Percentiles rank a stretch among this genome's conserved stretches.
phyloP scores from a whole-genome alignment of 2,329 filamentous ascomycete species.

The Fusarium sacchari region DNA sequence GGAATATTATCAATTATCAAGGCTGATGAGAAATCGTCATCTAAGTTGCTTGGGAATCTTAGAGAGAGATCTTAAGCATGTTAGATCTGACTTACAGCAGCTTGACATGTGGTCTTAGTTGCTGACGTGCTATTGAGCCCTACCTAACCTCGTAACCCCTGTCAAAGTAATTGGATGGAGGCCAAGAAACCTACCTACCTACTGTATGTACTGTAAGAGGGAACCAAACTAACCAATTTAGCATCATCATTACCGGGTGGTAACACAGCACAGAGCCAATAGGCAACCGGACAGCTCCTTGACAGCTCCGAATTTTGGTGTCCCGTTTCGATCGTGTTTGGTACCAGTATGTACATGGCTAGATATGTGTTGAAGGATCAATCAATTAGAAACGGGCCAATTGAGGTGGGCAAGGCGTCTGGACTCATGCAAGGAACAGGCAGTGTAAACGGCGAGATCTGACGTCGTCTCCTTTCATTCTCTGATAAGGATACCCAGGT shows the following conservation, averaged over 20 bases:
- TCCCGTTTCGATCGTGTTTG: not conserved
- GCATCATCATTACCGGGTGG: conserved; percentile 24
- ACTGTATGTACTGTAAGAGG: not conserved
- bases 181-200: not conserved
- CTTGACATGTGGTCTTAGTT: conserved; percentile 20
- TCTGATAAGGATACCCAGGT: not conserved
- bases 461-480: not conserved
- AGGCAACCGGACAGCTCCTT: not conserved
- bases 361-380: not conserved
- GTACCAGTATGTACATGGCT: not conserved
- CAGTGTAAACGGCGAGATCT: not conserved
- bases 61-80: not conserved
- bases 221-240: conserved; percentile 1
- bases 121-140: conserved; percentile 25
- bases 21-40: not conserved
- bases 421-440: conserved; percentile 1
- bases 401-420: not conserved
- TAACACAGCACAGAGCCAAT: conserved; percentile 15
- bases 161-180: not conserved
- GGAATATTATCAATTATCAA: not conserved
- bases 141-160: not conserved
- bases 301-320: not conserved
- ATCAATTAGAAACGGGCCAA: not conserved
- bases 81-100: conserved; percentile 5
- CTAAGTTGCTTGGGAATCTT: not conserved